Percentiles rank a stretch among this genome's conserved stretches.
These are phyloP conservation scores for Cyberlindnera xylosilytica DNA, from an alignment of 805 yeast genomes.

Conservation along the genomic window DNA sequence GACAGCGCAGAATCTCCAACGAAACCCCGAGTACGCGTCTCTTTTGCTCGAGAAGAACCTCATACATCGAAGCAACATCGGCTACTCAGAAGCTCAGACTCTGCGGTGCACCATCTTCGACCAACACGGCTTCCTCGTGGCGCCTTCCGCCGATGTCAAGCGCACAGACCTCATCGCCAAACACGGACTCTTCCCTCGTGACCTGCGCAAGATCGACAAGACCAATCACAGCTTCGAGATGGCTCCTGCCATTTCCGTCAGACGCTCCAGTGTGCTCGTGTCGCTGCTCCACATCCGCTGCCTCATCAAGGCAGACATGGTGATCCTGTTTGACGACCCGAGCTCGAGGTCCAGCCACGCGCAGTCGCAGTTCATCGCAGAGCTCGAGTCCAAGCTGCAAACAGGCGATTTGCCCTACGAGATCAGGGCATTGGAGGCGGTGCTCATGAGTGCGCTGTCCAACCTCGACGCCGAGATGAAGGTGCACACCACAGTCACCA, in stretches of 20 bases:
- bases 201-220: conserved; percentile 82
- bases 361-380: conserved; percentile 76
- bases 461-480: conserved; percentile 84
- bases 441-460: conserved; percentile 73
- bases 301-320: conserved; percentile 64
- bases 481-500: conserved; percentile 73
- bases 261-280: conserved; percentile 67
- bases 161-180: conserved; percentile 67
- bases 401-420: conserved; percentile 69
- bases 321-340: conserved; percentile 73
- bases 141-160: conserved; percentile 70
- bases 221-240: conserved; percentile 56
- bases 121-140: conserved; percentile 59
- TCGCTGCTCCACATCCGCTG: conserved; percentile 80
- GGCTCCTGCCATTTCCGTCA: conserved; percentile 76
- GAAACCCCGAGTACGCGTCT: conserved; percentile 25
- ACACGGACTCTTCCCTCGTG: conserved; percentile 84
- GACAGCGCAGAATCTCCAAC: neutral
- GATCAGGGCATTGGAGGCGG: conserved; percentile 84
- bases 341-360: conserved; percentile 57
- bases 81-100: conserved; percentile 32
- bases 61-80: conserved; percentile 34
- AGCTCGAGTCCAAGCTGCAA: conserved; percentile 62
- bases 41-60: conserved; percentile 36
- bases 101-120: conserved; percentile 85